Evolutionary conservation across 306 rosid genomes (phyloP).

Genomic region (Rosa chinensis): DNA sequence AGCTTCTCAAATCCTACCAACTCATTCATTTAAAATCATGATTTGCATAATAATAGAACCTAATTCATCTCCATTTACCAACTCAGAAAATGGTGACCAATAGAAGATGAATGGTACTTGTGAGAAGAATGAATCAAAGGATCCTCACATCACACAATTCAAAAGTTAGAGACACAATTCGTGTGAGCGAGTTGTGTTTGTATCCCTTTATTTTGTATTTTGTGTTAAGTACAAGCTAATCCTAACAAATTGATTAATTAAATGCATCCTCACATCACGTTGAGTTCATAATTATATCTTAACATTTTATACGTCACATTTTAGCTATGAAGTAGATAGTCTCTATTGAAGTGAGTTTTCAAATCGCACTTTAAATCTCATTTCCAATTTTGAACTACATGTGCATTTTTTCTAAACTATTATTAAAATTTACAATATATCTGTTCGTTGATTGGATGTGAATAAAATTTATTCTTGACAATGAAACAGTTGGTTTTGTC

Average conservation of each 20-base stretch:
- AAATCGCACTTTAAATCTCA: no score
- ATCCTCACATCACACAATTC: neutral
- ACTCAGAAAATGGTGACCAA: neutral
- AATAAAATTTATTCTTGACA: no score
- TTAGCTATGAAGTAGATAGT: no score
- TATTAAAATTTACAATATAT: no score
- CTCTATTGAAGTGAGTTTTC: no score
- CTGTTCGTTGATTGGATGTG: no score
- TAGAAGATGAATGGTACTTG: neutral
- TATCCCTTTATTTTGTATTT: neutral
- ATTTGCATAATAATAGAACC: neutral
- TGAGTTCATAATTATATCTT: neutral
- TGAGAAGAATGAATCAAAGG: neutral
- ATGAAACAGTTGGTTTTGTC: no score
- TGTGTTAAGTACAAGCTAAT: neutral
- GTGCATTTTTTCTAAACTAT: no score
- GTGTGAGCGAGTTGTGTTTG: no score
- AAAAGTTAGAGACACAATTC: neutral
- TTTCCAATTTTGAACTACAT: no score
- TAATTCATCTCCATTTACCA: neutral
- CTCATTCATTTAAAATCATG: neutral
- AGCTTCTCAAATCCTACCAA: neutral
- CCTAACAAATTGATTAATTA: no score
- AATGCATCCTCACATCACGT: neutral
- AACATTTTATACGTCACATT: no score